Base-by-base conservation (phyloP, 2,329 filamentous ascomycete species). In the Penicillium vulpinum region DNA sequence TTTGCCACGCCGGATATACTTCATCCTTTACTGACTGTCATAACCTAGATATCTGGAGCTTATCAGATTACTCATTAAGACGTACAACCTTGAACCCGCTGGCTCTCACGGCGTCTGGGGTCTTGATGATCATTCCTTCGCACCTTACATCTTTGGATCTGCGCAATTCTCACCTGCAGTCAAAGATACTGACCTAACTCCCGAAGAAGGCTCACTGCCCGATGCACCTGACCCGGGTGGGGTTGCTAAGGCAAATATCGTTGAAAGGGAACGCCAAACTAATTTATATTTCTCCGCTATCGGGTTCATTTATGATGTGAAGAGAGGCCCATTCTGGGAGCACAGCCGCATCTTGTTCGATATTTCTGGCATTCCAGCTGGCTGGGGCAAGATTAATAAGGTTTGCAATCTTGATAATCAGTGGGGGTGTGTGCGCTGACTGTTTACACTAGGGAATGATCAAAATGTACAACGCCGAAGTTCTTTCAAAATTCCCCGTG, bases 341-440 rank as follows among this genome's bases (percentile, higher is more conserved):
- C 93, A 99, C 72, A 96, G 91, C 63, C 93, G 93, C 0, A 93
- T 96, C 63, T 78, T 99, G 13, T 99, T 89, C 72, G 92, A 99
- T 73, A 91, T 99, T 40, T 96, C 91, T 0, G 94, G 94, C 11
- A 89, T 99, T 62, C 86, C 85, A 64, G 88, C 88, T 55, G 90
- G 94, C n/a, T 99, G 94, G 94, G 94, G 90, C 35, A 99, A 99
- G 80, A 96, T 99, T 69, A 97, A 99, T 76, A 92, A 92, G 80
- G 84, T 84, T 65, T 43, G 58, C 57, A 43, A 7, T 26, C 8
- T 33, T 39, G 21, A 13, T 38, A 6, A n/a, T 9, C 16, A 18
- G 5, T 43, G 35, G 38, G 15, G 47, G 22, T 51, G 16, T 36
- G 51, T 31, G 21, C 3, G 33, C 55, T 61, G 18, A 58, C 29